Conservation (phyloP, 2,329 filamentous ascomycete species). For the Clarireedia homoeocarpa region DNA sequence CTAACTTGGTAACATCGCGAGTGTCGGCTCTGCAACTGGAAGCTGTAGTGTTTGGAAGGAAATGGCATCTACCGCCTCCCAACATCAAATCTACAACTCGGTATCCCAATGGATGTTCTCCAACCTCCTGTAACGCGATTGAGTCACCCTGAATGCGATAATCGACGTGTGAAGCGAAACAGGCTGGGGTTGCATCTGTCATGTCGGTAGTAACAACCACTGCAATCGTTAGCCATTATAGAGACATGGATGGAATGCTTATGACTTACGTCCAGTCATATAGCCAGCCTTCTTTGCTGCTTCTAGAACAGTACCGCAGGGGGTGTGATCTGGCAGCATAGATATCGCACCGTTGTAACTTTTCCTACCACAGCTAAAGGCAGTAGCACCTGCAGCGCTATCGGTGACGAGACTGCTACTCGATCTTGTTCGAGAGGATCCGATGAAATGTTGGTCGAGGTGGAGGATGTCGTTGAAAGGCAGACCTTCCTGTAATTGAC, state of each 20-base stretch:
- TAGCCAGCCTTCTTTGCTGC: conserved; percentile 90
- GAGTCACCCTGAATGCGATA: conserved; percentile 74
- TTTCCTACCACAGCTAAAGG: conserved; percentile 87
- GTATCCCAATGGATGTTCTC: conserved; percentile 76
- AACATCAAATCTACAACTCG: conserved; percentile 85
- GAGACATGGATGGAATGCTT: not conserved
- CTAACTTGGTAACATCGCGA: conserved; percentile 65
- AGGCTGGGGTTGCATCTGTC: conserved; percentile 93
- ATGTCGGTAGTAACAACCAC: conserved; percentile 91
- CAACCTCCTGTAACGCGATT: conserved; percentile 88
- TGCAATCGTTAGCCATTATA: not conserved
- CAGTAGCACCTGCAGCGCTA: conserved; percentile 92
- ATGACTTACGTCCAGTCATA: conserved; percentile 55
- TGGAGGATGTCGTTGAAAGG: conserved; percentile 67
- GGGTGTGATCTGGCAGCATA: conserved; percentile 72
- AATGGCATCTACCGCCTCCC: conserved; percentile 88
- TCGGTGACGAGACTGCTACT: conserved; percentile 84
- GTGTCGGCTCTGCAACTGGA: conserved; percentile 79
- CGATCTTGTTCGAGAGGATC: conserved; percentile 79
- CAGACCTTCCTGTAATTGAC: conserved; percentile 67
- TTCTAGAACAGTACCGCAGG: conserved; percentile 88
- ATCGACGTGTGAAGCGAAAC: conserved; percentile 85
- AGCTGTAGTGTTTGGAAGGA: conserved; percentile 71
- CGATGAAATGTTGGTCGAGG: conserved; percentile 84
- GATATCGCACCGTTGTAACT: conserved; percentile 97